Conservation (phyloP, 139 green algal species). For the Coelastrella sp. region DNA sequence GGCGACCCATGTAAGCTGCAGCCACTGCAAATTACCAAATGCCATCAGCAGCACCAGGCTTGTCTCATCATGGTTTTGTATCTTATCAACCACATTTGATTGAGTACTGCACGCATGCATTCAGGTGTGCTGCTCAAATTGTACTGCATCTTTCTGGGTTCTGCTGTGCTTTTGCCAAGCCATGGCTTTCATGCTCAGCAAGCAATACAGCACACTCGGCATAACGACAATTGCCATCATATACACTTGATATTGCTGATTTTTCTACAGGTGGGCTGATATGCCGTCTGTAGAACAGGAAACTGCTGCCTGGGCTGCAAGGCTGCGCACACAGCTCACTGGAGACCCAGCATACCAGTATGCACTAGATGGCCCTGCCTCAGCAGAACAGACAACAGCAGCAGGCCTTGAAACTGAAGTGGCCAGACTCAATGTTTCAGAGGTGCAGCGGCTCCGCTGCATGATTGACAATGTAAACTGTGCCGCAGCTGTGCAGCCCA, state of each 20-base stretch:
- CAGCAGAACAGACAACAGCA: not conserved
- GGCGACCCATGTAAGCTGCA: too few species aligned
- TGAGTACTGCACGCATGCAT: too few species aligned
- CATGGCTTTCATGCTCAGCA: not conserved
- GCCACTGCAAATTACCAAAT: too few species aligned
- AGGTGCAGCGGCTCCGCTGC: constrained; percentile 43
- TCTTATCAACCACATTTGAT: too few species aligned
- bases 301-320: constrained; percentile 46
- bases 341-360: constrained; percentile 59
- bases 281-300: constrained; percentile 63
- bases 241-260: not conserved
- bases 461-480: constrained; percentile 62
- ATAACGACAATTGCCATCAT: not conserved
- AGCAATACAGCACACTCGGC: not conserved
- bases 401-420: not conserved
- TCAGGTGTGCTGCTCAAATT: too few species aligned
- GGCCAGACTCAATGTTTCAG: not conserved
- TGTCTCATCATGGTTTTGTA: too few species aligned
- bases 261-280: constrained; percentile 64
- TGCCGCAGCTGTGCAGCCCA: constrained; percentile 57
- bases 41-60: too few species aligned
- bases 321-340: constrained; percentile 53
- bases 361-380: constrained; percentile 22
- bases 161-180: not conserved
- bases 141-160: too few species aligned